Evolutionary conservation across 768 basidiomycete species (phyloP).

Genomic region (Zangia roseola): DNA sequence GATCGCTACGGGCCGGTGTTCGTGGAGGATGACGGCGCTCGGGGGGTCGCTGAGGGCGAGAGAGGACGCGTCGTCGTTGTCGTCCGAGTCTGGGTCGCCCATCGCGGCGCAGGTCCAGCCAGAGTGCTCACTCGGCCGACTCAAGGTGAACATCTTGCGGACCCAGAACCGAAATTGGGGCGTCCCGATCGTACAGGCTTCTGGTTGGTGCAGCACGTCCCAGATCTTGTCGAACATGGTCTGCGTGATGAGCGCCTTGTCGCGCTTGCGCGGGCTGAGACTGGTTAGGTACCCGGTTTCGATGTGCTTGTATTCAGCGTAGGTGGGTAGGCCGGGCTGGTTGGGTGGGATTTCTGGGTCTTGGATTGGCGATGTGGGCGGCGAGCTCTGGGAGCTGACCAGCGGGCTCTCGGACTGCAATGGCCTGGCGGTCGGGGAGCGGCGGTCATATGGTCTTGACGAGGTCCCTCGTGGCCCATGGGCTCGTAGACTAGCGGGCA

Average conservation of each 20-base stretch:
- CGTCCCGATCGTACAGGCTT: slow-evolving; percentile 43
- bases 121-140: slow-evolving; percentile 25
- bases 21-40: slow-evolving; percentile 60
- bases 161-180: slow-evolving; percentile 84
- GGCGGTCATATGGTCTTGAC: slow-evolving; percentile 25
- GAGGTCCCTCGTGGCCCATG: slow-evolving; percentile 4
- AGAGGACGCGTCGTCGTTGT: slow-evolving; percentile 2
- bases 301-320: slow-evolving; percentile 56
- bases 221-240: slow-evolving; percentile 70
- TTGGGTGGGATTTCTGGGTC: slow-evolving; percentile 8
- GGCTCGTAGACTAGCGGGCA: slow-evolving; percentile 23
- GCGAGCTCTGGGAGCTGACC: background rate
- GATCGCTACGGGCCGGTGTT: slow-evolving; percentile 71
- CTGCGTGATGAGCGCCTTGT: slow-evolving; percentile 74
- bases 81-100: background rate
- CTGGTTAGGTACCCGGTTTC: slow-evolving; percentile 57
- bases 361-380: slow-evolving; percentile 1
- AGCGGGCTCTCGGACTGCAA: background rate
- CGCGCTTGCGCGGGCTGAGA: slow-evolving; percentile 55
- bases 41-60: slow-evolving; percentile 13
- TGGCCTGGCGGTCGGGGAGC: slow-evolving; percentile 11
- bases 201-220: slow-evolving; percentile 59
- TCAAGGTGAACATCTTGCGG: slow-evolving; percentile 72
- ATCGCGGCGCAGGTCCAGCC: too few relatives aligned
- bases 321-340: slow-evolving; percentile 58